Percentiles rank a stretch among this genome's conserved stretches.
These are phyloP conservation scores for Benincasa hispida DNA, from an alignment of 306 rosid genomes.

Conservation along the genomic window DNA sequence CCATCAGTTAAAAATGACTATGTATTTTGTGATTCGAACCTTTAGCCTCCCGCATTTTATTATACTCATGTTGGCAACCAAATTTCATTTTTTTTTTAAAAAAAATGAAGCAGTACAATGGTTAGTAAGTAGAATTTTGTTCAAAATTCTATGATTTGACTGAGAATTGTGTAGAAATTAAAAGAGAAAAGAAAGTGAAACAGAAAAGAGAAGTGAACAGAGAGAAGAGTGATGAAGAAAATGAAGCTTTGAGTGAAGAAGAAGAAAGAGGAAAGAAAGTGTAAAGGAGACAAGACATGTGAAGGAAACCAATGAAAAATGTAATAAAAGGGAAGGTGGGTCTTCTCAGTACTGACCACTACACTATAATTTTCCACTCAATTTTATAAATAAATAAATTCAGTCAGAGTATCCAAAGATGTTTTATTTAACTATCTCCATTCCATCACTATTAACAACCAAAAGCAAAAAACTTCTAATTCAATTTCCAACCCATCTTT, in stretches of 20 bases:
- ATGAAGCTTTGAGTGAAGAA: background rate
- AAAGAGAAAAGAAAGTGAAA: background rate
- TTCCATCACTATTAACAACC: background rate
- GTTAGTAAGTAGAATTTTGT: background rate
- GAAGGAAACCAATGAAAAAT: background rate
- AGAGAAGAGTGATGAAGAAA: background rate
- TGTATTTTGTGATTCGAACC: too few relatives aligned
- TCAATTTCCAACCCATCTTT: background rate
- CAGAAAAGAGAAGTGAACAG: background rate
- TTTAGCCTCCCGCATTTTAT: too few relatives aligned
- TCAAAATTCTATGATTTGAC: background rate
- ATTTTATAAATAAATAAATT: background rate
- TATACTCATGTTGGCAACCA: too few relatives aligned
- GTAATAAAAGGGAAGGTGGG: background rate
- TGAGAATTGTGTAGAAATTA: background rate
- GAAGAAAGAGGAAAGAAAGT: background rate
- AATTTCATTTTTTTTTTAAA: too few relatives aligned
- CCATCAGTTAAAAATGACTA: too few relatives aligned
- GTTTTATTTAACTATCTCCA: background rate
- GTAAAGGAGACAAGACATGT: constrained; percentile 4
- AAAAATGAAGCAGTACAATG: background rate
- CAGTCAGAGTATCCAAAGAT: constrained; percentile 14
- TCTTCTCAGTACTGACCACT: background rate
- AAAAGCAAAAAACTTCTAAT: background rate
- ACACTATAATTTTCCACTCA: background rate